Conservation (phyloP, 257 asterid species). For the Fraxinus anomala region DNA sequence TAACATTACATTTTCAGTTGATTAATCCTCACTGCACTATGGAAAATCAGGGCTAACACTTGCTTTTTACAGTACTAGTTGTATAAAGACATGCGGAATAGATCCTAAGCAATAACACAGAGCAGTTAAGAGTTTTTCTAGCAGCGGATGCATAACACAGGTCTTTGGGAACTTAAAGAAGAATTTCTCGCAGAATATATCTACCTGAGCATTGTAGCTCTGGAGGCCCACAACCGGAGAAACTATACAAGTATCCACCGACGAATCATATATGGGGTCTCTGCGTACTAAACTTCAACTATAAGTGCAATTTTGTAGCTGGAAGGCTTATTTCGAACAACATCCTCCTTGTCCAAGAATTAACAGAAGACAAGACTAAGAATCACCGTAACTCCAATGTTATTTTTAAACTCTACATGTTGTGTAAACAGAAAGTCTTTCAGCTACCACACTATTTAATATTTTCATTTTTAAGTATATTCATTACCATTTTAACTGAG, state of each 20-base stretch:
- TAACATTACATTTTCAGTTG: not conserved
- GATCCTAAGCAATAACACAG: not conserved
- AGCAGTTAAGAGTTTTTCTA: not conserved
- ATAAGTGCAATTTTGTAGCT: too few species aligned
- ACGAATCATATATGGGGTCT: constrained; percentile 16
- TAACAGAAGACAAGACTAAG: too few species aligned
- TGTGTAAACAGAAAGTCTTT: constrained; percentile 5
- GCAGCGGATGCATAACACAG: not conserved
- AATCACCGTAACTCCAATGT: too few species aligned
- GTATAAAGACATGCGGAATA: not conserved
- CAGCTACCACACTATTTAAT: not conserved
- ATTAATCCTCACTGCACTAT: not conserved
- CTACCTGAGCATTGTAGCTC: constrained; percentile 38
- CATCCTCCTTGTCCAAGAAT: too few species aligned
- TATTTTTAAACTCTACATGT: not conserved
- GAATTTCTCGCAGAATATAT: not conserved
- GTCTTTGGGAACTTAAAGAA: not conserved
- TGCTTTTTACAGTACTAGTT: not conserved
- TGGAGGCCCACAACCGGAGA: constrained; percentile 37
- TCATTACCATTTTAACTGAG: not conserved
- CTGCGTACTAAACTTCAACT: constrained; percentile 12
- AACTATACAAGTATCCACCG: constrained; percentile 22
- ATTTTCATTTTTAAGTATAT: too few species aligned
- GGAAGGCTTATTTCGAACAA: too few species aligned
- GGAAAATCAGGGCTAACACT: not conserved